Conservation (phyloP, 352 stramenopile genomes). For the Globisporangium middletonii region DNA sequence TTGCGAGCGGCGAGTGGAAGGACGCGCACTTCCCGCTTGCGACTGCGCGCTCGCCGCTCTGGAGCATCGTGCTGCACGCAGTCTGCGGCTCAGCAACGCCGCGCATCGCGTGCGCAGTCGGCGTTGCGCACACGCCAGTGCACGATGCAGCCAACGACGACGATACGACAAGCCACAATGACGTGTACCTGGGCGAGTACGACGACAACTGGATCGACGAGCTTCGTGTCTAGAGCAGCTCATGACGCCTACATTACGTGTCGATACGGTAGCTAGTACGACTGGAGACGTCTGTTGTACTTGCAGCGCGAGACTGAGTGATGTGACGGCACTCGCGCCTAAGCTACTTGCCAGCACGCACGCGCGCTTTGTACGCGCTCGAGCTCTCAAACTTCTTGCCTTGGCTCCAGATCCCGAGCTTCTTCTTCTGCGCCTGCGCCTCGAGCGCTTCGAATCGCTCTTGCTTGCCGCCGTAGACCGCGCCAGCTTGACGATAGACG, state of each 20-base stretch:
- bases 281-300: background rate
- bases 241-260: background rate
- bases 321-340: background rate
- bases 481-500: constrained; percentile 71
- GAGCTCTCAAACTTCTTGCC: constrained; percentile 66
- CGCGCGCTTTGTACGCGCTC: constrained; percentile 70
- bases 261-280: background rate
- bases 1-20: constrained; percentile 19
- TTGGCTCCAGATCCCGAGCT: constrained; percentile 73
- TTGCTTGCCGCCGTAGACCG: constrained; percentile 74
- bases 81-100: constrained; percentile 19
- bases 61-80: constrained; percentile 30
- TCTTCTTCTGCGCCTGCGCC: constrained; percentile 48
- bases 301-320: background rate
- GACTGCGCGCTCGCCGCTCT: constrained; percentile 17
- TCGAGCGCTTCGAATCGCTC: constrained; percentile 68
- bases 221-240: constrained; percentile 5
- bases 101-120: constrained; percentile 31
- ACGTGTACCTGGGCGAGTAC: constrained; percentile 7
- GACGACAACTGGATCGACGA: constrained; percentile 14
- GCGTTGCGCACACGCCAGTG: constrained; percentile 1
- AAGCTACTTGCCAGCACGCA: constrained; percentile 24
- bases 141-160: background rate
- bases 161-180: background rate
- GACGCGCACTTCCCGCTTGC: constrained; percentile 28